A percentile compares a stretch with the other conserved stretches of the same genome.
Conservation (phyloP, 169 alveolate genomes). For the Eimeria praecox region DNA sequence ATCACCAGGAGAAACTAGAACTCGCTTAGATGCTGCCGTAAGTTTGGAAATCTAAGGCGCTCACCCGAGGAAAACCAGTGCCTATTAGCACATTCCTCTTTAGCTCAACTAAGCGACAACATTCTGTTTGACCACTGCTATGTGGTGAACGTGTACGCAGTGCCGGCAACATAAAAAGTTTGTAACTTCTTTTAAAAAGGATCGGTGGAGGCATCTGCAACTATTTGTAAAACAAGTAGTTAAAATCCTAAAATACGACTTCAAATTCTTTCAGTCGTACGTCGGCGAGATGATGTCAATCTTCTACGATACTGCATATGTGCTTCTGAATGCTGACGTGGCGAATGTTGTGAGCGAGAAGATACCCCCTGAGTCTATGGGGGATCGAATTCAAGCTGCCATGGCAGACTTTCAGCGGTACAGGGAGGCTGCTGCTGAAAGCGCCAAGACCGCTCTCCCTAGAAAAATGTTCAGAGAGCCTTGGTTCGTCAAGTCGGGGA, state of each 20-base stretch:
- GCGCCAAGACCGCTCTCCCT: constrained; percentile 32
- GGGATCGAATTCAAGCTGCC: constrained; percentile 43
- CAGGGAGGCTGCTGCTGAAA: constrained; percentile 43
- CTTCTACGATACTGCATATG: constrained; percentile 74
- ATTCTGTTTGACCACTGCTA: neutral
- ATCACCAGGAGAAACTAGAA: neutral
- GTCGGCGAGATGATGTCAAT: constrained; percentile 76
- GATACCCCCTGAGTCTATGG: constrained; percentile 32
- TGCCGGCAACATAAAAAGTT: constrained; percentile 40
- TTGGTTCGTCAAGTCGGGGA: constrained; percentile 52
- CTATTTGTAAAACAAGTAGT: constrained; percentile 34
- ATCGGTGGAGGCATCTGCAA: neutral
- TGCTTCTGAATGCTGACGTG: constrained; percentile 64
- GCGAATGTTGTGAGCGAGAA: constrained; percentile 53
- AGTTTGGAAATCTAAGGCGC: neutral
- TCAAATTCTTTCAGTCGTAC: constrained; percentile 48
- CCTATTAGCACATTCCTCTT: neutral
- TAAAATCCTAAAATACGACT: constrained; percentile 50
- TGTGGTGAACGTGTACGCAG: constrained; percentile 26
- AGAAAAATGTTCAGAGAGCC: constrained; percentile 75
- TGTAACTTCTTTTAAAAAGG: neutral
- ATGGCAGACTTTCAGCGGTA: constrained; percentile 28
- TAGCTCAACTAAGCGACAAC: neutral
- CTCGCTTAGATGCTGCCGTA: constrained; percentile 27
- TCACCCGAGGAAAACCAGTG: neutral